Evolutionary conservation across 2,329 filamentous ascomycete species (phyloP), one percentile per base, ranked within the genome.

Genomic region (Dactylellina drechsleri): DNA sequence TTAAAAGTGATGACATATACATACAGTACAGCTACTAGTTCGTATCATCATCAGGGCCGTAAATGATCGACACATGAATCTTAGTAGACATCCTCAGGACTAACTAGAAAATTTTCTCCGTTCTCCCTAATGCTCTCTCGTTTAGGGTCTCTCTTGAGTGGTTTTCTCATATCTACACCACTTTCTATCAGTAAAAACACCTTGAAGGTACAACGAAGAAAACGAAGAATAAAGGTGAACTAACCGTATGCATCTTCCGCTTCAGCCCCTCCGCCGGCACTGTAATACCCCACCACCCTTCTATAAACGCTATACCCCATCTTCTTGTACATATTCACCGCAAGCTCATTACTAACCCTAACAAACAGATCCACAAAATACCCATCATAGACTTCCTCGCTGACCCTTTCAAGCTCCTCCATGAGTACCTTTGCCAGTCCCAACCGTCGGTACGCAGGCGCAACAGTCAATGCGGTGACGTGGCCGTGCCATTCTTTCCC

Each of bases 351-450:
- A 80, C 92, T 93, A 77, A 90, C 90, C 50, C 95, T 86, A 53
- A 99, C 95, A 80, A 96, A 99, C 59, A 99, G 83, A 82, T 99
- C 95, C 52, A 98, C 91, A 81, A 99, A 99, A 91, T 92, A 98
- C 53, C 92, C 90, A 77, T 96, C 85, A 78, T 92, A 90, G 59
- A 89, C 89, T 79, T 97, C 91, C 47, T 92, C 92, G 1, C 89
- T 90, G n/a, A 86, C 85, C 13, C 78, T 77, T 82, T 97, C 94
- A 31, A 99, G 86, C 67, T 92, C 89, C 79, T 91, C 87, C 0
- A 91, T 93, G 43, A 99, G 86, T 53, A 91, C 90, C 73, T 91
- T 92, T 59, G 94, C 95, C 79, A 97, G 91, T 15, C 95, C 94
- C 15, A 95, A 86, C 50, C 95, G 88, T 28, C 95, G 90, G 58